phyloP scores from a whole-genome alignment of 2,329 filamentous ascomycete genomes.

The Botrytis paeoniae region DNA sequence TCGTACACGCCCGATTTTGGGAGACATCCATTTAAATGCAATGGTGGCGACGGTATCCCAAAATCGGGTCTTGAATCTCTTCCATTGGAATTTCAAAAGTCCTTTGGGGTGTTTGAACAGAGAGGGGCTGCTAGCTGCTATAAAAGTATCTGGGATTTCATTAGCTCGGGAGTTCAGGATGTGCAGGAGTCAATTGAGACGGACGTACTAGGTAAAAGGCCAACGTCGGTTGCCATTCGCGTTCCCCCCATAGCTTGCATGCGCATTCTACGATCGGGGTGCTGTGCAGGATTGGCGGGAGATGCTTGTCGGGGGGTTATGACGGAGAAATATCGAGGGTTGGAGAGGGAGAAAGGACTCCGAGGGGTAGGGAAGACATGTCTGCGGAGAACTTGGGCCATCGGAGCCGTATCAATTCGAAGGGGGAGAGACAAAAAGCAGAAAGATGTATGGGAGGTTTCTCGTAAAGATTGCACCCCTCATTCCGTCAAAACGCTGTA shows the following conservation, averaged over 20 bases:
- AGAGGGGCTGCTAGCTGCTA: conserved; percentile 37
- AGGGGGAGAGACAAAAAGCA: not conserved
- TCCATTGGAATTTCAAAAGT: conserved; percentile 34
- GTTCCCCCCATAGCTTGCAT: not conserved
- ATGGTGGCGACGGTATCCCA: conserved; percentile 29
- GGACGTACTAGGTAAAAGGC: conserved; percentile 31
- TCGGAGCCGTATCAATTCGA: conserved; percentile 14
- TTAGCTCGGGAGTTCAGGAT: not conserved
- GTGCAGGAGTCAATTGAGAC: conserved; percentile 5
- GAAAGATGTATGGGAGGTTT: not conserved
- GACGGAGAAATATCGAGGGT: conserved; percentile 30
- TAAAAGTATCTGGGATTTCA: conserved; percentile 38
- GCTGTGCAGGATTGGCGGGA: conserved; percentile 2
- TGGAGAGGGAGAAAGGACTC: conserved; percentile 17
- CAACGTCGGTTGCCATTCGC: conserved; percentile 30
- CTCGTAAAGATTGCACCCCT: not conserved
- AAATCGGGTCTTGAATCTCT: conserved; percentile 28
- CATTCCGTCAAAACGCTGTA: not conserved
- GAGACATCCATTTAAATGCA: conserved; percentile 26
- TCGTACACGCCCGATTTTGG: conserved; percentile 15
- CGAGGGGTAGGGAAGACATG: conserved; percentile 25
- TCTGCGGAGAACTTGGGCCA: conserved; percentile 32
- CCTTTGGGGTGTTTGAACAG: conserved; percentile 31
- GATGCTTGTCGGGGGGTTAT: conserved; percentile 19
- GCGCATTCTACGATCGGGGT: conserved; percentile 7